phyloP scores from a whole-genome alignment of 139 green algal species.

The Coelastrella sp. region DNA sequence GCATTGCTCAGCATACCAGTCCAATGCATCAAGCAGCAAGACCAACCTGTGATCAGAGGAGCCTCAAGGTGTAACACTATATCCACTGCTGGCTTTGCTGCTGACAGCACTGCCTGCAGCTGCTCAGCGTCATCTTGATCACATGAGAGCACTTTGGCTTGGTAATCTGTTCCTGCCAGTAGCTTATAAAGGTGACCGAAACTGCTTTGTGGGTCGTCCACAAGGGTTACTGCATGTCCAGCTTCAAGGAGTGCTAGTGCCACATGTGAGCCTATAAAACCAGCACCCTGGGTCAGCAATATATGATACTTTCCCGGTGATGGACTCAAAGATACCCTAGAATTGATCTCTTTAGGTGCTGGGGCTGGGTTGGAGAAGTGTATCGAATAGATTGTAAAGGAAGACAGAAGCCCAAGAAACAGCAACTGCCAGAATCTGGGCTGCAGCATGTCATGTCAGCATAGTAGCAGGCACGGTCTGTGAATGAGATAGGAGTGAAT shows the following conservation, averaged over 20 bases:
- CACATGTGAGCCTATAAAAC: background rate
- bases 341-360: background rate
- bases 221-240: slow-evolving; percentile 32
- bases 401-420: slow-evolving; percentile 32
- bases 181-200: background rate
- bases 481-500: no score
- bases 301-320: background rate
- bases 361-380: background rate
- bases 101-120: slow-evolving; percentile 1
- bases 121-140: background rate
- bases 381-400: background rate
- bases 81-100: background rate
- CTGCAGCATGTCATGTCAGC: slow-evolving; percentile 4
- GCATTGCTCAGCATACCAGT: no score
- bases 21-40: no score
- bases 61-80: background rate
- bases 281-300: background rate
- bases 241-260: slow-evolving; percentile 18
- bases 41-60: background rate
- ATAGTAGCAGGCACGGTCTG: no score
- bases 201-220: background rate
- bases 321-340: background rate
- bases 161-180: background rate
- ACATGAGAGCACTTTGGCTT: background rate
- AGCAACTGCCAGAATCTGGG: slow-evolving; percentile 21